Evolutionary conservation across 1,139 yeast species (phyloP), one percentile per base, ranked within the genome.

Genomic region (Taphrina betulina): DNA sequence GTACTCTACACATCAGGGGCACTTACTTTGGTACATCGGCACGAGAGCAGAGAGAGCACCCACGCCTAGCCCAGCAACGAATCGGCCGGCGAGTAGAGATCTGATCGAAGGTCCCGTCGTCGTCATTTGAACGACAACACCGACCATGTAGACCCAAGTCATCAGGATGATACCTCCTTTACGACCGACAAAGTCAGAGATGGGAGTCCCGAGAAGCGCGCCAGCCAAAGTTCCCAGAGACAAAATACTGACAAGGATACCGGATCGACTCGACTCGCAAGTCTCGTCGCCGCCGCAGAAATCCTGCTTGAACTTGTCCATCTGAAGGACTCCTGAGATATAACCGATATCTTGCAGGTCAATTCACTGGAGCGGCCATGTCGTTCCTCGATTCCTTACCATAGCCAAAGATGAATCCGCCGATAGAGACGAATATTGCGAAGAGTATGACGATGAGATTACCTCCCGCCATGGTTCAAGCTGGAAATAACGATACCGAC

Each of bases 11-110:
- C n/a, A n/a, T n/a, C n/a, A n/a, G 7, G 20, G 10, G 16, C 10
- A 10, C 40, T 16, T 38, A 59, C 85, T 76, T 71, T 82, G 82
- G 69, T 82, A 82, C 69, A 83, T 71, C 44, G 88, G 87, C 57
- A 80, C 77, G 53, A 80, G 71, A 34, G 85, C 83, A 17, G 88
- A 76, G 33, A 82, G 78, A 40, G 77, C 75, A 64, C 90, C 90
- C 57, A 84, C 85, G 66, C 85, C 86, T 56, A 82, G 67, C 52
- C 84, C 83, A 52, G 78, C 71, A 24, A 80, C 67, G 58, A 69
- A 59, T 7, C 71, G 60, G 19, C 71, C 71, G 4, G 60, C 61
- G 81, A 88, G 64, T 5, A 28, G 23, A 10, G 29, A 20, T 23
- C 43, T 50, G 16, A 42, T 31, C 16, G 42, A 41, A 7, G 56